Percentiles rank a stretch among this genome's conserved stretches.
These are phyloP conservation scores for Isatis tinctoria DNA, from an alignment of 345 rosid species.

Conservation along the genomic window DNA sequence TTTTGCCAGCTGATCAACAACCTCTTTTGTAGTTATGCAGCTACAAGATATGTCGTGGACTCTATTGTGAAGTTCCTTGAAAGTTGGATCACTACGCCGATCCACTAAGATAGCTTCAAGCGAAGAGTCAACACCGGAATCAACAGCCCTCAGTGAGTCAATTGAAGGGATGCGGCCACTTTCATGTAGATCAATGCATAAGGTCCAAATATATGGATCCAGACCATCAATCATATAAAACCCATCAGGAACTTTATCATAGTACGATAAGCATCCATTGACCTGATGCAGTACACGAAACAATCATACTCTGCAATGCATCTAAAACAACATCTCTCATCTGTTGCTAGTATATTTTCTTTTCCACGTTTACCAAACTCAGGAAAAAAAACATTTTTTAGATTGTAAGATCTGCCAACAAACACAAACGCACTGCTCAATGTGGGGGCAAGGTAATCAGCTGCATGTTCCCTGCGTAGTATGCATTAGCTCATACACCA, in stretches of 20 bases:
- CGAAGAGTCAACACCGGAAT: slow-evolving; percentile 51
- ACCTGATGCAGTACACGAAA: slow-evolving; percentile 55
- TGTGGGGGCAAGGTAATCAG: background rate
- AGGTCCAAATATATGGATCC: slow-evolving; percentile 87
- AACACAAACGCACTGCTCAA: background rate
- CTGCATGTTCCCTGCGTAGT: background rate
- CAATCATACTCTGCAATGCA: slow-evolving; percentile 14
- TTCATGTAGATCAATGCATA: slow-evolving; percentile 83
- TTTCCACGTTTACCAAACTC: background rate
- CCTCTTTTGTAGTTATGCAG: slow-evolving; percentile 75
- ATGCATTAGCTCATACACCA: background rate
- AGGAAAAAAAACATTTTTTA: background rate
- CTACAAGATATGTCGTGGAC: slow-evolving; percentile 63
- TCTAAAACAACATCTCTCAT: background rate
- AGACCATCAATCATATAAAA: slow-evolving; percentile 85
- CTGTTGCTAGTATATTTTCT: background rate
- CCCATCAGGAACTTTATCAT: slow-evolving; percentile 93
- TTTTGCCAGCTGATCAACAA: slow-evolving; percentile 92
- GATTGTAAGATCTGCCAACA: background rate
- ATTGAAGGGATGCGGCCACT: slow-evolving; percentile 89
- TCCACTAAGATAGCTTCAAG: slow-evolving; percentile 86
- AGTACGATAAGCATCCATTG: slow-evolving; percentile 92
- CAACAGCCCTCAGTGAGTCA: slow-evolving; percentile 76
- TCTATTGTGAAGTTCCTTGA: slow-evolving; percentile 81
- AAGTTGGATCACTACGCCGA: slow-evolving; percentile 64